Conservation (phyloP, 2,329 filamentous ascomycete genomes). For the Fusarium equiseti region DNA sequence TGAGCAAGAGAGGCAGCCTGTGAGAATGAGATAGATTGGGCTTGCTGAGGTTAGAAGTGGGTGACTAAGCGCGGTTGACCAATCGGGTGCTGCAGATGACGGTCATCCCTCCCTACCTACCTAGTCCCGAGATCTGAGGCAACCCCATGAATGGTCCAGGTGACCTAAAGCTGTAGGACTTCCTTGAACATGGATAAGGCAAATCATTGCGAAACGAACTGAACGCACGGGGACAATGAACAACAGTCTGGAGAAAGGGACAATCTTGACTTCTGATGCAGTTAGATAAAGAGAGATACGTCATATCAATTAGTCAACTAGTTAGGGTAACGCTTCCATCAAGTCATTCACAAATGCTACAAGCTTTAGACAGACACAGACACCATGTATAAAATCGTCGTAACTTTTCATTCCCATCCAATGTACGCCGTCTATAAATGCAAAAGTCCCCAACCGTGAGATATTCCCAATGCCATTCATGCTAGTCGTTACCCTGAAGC, state of each 20-base stretch:
- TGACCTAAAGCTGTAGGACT: conserved; percentile 5
- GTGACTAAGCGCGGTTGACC: conserved; percentile 43
- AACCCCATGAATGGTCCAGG: conserved; percentile 8
- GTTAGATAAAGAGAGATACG: not conserved
- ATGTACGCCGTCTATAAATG: conserved; percentile 43
- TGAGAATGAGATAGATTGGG: conserved; percentile 7
- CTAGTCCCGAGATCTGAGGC: conserved; percentile 33
- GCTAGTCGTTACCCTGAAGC: conserved; percentile 19
- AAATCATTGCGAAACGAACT: not conserved
- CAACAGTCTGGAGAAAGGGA: not conserved
- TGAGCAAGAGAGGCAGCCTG: not conserved
- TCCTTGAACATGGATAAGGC: not conserved
- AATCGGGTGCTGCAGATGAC: conserved; percentile 27
- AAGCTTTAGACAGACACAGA: not conserved
- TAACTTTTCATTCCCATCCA: conserved; percentile 29
- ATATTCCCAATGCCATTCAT: conserved; percentile 33
- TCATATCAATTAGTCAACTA: not conserved
- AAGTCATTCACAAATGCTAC: not conserved
- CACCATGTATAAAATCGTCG: not conserved
- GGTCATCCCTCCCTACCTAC: conserved; percentile 7
- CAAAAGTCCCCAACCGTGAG: conserved; percentile 26
- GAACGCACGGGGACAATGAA: not conserved
- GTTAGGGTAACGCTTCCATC: too few species aligned
- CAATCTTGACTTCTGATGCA: not conserved
- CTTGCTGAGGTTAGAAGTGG: conserved; percentile 5